These are phyloP conservation scores for Oryza glumipatula DNA, from an alignment of 176 grass and related monocot genomes.

Conservation along the genomic window DNA sequence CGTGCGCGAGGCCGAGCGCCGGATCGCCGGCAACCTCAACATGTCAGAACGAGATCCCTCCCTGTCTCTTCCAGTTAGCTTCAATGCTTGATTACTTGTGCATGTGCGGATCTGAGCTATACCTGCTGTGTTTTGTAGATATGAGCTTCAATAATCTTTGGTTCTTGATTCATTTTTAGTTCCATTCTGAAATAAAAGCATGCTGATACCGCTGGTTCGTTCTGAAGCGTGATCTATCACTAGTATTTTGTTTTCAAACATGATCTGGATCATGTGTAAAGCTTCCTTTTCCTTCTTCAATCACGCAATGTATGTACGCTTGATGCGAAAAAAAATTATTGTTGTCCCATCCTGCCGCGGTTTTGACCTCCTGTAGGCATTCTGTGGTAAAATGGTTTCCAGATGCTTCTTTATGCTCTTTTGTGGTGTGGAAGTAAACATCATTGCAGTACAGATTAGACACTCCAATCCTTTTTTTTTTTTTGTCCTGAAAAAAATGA, in stretches of 20 bases:
- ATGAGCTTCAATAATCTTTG: background rate
- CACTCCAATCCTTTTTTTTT: background rate
- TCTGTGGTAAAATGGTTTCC: background rate
- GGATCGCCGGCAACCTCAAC: conserved; percentile 81
- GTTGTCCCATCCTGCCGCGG: too few relatives aligned
- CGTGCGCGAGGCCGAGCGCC: conserved; percentile 84
- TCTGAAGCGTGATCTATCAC: background rate
- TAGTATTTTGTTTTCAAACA: background rate
- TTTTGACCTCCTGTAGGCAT: background rate
- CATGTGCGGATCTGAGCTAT: background rate
- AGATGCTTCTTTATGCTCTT: background rate
- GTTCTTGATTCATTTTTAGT: background rate
- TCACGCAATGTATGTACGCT: background rate
- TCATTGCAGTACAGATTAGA: background rate
- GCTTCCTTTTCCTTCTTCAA: background rate
- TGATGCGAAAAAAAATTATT: background rate
- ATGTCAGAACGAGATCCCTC: conserved; percentile 57
- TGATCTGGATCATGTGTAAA: background rate
- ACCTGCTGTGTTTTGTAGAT: background rate
- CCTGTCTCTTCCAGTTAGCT: background rate
- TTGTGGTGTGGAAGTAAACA: background rate
- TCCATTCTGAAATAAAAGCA: background rate
- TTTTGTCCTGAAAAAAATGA: too few relatives aligned
- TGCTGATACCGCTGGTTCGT: background rate
- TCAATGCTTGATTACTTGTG: background rate